phyloP scores from a whole-genome alignment of 1,284 basidiomycete species.

The Pisolithus thermaeus region DNA sequence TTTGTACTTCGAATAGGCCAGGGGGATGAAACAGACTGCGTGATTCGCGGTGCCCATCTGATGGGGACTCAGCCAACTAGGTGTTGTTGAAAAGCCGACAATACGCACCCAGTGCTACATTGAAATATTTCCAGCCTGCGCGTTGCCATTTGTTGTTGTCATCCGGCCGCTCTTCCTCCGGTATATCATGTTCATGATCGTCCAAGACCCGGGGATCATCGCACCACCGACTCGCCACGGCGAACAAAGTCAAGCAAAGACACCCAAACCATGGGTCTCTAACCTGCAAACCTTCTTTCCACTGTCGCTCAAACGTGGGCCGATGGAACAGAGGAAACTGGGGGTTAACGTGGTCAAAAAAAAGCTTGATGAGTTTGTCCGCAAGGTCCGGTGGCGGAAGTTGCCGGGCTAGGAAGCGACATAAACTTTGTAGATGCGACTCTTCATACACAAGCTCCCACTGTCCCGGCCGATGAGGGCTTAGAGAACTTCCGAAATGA shows the following conservation, averaged over 20 bases:
- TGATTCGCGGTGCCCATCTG: conserved; percentile 48
- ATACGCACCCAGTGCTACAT: conserved; percentile 41
- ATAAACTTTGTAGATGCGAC: conserved; percentile 30
- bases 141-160: conserved; percentile 40
- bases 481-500: neutral
- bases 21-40: conserved; percentile 57
- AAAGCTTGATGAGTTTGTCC: conserved; percentile 53
- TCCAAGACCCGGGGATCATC: conserved; percentile 60
- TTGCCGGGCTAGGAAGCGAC: conserved; percentile 35
- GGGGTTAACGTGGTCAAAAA: conserved; percentile 55
- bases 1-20: conserved; percentile 71
- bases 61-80: conserved; percentile 6
- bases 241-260: conserved; percentile 57
- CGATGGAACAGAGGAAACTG: conserved; percentile 63
- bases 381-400: conserved; percentile 60
- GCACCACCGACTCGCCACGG: conserved; percentile 66
- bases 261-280: conserved; percentile 53
- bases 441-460: conserved; percentile 60
- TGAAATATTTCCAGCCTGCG: conserved; percentile 67
- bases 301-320: conserved; percentile 60
- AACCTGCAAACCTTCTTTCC: conserved; percentile 48
- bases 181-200: conserved; percentile 22
- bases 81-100: neutral
- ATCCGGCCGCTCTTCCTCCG: conserved; percentile 13
- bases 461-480: conserved; percentile 26